Evolutionary conservation across 1,284 basidiomycete species (phyloP).

Genomic region (Puccinia polysora): DNA sequence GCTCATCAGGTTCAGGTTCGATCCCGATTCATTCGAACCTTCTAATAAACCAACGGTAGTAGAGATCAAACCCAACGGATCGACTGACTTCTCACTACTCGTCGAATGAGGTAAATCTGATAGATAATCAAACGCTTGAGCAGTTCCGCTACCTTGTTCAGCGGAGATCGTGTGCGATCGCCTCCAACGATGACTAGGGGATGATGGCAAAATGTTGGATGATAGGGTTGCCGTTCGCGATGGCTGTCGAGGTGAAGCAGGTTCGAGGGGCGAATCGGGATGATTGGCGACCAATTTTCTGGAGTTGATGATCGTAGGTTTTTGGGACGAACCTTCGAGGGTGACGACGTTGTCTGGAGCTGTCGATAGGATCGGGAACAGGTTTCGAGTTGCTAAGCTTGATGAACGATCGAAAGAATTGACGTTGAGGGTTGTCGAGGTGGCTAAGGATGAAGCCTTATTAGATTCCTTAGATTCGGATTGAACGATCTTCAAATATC

Average conservation of each 20-base stretch:
- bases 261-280: background rate
- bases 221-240: background rate
- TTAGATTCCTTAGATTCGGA: constrained; percentile 77
- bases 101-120: background rate
- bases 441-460: constrained; percentile 83
- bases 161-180: constrained; percentile 22
- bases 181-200: background rate
- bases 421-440: constrained; percentile 59
- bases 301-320: background rate
- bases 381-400: background rate
- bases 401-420: constrained; percentile 57
- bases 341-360: background rate
- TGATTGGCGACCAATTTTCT: background rate
- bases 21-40: too few relatives aligned
- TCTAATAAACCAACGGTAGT: too few relatives aligned
- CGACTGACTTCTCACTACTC: background rate
- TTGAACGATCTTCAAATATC: constrained; percentile 65
- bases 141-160: background rate
- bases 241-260: background rate
- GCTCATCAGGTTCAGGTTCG: too few relatives aligned
- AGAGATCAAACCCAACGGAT: too few relatives aligned
- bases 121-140: background rate
- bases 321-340: background rate
- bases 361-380: background rate
- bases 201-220: background rate